A percentile compares a stretch with the other conserved stretches of the same genome.
Evolutionary conservation across 257 asterid species (phyloP).

Genomic region (Ocimum tenuiflorum): DNA sequence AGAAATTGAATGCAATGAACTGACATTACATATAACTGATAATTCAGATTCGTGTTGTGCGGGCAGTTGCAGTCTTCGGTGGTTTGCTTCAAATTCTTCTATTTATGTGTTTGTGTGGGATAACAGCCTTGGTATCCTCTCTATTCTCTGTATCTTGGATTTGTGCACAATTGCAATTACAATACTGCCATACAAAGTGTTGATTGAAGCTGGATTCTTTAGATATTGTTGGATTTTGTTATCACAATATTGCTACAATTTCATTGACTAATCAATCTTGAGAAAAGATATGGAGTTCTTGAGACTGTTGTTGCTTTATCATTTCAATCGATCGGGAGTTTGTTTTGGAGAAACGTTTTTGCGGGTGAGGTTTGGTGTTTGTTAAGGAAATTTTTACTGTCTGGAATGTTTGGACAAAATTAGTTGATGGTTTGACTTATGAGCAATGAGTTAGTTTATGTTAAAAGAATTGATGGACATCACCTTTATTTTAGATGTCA

Average conservation of each 20-base stretch:
- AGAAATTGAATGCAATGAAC: constrained; percentile 17
- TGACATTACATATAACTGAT: constrained; percentile 7
- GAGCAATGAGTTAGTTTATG: neutral
- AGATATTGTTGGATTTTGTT: constrained; percentile 4
- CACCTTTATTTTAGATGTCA: neutral
- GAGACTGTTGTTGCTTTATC: neutral
- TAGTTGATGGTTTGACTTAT: neutral
- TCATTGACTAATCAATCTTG: neutral
- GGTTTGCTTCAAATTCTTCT: constrained; percentile 79
- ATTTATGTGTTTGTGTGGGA: constrained; percentile 80
- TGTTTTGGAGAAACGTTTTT: neutral
- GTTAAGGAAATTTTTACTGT: neutral
- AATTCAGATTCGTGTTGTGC: constrained; percentile 71
- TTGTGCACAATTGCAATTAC: constrained; percentile 6
- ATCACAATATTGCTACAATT: neutral
- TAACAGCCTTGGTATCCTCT: constrained; percentile 57
- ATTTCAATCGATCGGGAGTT: neutral
- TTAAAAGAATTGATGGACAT: neutral
- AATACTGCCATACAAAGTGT: constrained; percentile 3
- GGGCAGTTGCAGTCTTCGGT: constrained; percentile 74
- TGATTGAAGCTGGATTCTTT: neutral
- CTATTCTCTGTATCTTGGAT: constrained; percentile 14
- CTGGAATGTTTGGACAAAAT: neutral
- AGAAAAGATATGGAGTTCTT: neutral
- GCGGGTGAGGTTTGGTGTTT: neutral